Evolutionary conservation across 352 stramenopile species (phyloP).

Genomic region (Blastocystis sp.): DNA sequence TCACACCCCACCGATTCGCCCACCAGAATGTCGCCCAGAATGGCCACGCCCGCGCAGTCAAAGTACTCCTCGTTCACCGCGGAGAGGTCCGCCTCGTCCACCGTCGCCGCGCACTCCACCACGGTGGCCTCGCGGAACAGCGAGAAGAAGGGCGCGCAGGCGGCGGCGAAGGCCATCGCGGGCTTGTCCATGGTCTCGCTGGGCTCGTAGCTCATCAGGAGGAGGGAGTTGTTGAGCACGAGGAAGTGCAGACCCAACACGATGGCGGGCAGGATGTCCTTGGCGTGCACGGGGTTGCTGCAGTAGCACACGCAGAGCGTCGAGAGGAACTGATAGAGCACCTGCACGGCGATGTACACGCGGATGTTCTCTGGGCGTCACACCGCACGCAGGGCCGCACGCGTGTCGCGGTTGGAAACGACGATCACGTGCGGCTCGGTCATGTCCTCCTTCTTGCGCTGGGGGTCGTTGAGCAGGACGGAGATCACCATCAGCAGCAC

Average conservation of each 20-base stretch:
- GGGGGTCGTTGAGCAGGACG: not conserved
- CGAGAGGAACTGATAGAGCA: constrained; percentile 2
- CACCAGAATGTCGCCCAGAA: not conserved
- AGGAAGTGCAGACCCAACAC: constrained; percentile 26
- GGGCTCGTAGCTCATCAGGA: not conserved
- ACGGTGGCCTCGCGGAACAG: not conserved
- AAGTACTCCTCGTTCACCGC: constrained; percentile 13
- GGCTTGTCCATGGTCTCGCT: not conserved
- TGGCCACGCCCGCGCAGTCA: not conserved
- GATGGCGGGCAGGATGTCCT: constrained; percentile 9
- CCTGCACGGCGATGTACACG: not conserved
- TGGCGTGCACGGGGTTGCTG: not conserved
- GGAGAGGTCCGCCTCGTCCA: not conserved
- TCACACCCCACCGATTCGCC: not conserved
- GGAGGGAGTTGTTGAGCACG: not conserved
- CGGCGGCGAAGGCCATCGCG: not conserved
- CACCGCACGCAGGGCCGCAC: not conserved
- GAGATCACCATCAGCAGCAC: not conserved
- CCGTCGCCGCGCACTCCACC: not conserved
- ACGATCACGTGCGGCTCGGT: constrained; percentile 1
- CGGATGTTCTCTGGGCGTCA: not conserved
- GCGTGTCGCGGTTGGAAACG: constrained; percentile 1
- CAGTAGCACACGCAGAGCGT: not conserved
- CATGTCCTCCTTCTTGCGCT: not conserved
- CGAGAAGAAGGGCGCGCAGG: constrained; percentile 21